phyloP scores from a whole-genome alignment of 2,329 filamentous ascomycete species.

The Emmonsia crescens region DNA sequence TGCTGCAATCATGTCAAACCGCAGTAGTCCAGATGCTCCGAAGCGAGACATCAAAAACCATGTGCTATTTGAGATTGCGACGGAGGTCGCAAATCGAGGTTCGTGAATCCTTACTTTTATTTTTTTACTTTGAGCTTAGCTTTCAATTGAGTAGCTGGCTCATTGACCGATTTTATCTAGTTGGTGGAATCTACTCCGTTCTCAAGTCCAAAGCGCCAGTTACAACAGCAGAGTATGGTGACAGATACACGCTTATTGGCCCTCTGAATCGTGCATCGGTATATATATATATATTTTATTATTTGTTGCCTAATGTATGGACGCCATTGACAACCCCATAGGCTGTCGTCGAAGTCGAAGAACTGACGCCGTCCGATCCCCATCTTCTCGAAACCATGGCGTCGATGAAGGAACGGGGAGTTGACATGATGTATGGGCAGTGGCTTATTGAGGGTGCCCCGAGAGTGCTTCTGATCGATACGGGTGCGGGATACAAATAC shows the following conservation, averaged over 20 bases:
- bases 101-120: constrained; percentile 14
- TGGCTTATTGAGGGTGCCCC: constrained; percentile 98
- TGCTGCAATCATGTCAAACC: background rate
- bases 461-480: constrained; percentile 87
- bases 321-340: constrained; percentile 25
- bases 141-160: constrained; percentile 5
- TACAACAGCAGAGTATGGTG: constrained; percentile 96
- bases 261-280: constrained; percentile 87
- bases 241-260: constrained; percentile 88
- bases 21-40: constrained; percentile 46
- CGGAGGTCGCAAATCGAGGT: constrained; percentile 95
- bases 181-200: constrained; percentile 97
- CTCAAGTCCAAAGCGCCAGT: constrained; percentile 98
- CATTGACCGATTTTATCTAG: constrained; percentile 36
- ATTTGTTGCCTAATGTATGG: background rate
- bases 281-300: constrained; percentile 16
- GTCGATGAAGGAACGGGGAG: constrained; percentile 82
- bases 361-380: constrained; percentile 71
- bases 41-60: constrained; percentile 81
- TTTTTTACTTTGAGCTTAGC: background rate
- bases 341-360: constrained; percentile 97
- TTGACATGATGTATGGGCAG: constrained; percentile 81
- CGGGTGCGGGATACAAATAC: constrained; percentile 80
- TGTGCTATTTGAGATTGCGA: constrained; percentile 91
- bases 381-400: constrained; percentile 73